Percentiles rank a stretch among this genome's conserved stretches.
Evolutionary conservation across 2,329 filamentous ascomycete species (phyloP).

Genomic region (Zarea fungicola): DNA sequence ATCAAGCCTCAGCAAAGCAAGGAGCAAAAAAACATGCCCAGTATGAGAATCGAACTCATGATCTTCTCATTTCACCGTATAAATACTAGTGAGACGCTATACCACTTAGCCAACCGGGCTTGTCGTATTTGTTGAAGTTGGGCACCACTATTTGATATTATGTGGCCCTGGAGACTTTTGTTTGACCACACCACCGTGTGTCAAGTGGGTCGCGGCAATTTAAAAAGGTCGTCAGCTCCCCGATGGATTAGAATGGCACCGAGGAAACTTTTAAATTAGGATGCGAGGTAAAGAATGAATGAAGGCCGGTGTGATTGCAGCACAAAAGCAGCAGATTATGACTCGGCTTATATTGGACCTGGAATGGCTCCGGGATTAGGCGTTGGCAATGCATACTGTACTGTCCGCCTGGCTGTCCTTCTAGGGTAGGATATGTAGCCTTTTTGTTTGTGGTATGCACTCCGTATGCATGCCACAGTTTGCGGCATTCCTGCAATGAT

Average conservation of each 20-base stretch:
- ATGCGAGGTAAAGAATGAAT: background rate
- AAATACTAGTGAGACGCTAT: slow-evolving; percentile 27
- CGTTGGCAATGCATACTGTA: too few relatives aligned
- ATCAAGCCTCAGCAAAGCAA: background rate
- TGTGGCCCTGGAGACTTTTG: background rate
- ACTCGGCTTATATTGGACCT: too few relatives aligned
- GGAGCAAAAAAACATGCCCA: slow-evolving; percentile 19
- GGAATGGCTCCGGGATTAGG: too few relatives aligned
- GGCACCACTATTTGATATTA: slow-evolving; percentile 2
- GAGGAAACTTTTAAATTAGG: background rate
- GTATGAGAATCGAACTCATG: slow-evolving; percentile 27
- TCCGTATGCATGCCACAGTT: too few relatives aligned
- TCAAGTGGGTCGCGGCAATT: slow-evolving; percentile 5
- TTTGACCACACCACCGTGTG: background rate
- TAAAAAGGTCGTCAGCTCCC: background rate
- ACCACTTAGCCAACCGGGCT: slow-evolving; percentile 27
- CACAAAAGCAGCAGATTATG: too few relatives aligned
- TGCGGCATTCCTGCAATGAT: too few relatives aligned
- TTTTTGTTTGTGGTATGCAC: too few relatives aligned
- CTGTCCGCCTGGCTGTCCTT: too few relatives aligned
- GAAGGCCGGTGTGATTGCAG: background rate
- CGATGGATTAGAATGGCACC: background rate
- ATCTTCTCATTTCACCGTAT: slow-evolving; percentile 23
- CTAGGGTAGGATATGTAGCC: too few relatives aligned
- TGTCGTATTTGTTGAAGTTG: background rate